Percentiles rank a stretch among this genome's conserved stretches.
Evolutionary conservation across 805 yeast species (phyloP).

Genomic region (Metschnikowia similis): DNA sequence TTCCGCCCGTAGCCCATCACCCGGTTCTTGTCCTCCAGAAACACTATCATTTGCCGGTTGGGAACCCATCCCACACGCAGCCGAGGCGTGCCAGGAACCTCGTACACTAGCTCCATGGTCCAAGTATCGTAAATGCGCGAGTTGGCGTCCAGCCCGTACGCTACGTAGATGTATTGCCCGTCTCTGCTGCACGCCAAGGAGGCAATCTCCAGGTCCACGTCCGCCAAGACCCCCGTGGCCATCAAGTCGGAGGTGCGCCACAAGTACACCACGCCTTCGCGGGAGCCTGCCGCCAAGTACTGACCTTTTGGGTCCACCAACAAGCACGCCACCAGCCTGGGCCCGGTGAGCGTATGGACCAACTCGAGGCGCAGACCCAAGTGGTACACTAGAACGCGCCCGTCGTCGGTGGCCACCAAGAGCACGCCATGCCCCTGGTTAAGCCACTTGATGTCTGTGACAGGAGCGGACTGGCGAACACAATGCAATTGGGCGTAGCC

Average conservation of each 20-base stretch:
- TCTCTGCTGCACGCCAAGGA: conserved; percentile 41
- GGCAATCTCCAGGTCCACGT: conserved; percentile 41
- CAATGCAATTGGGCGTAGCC: conserved; percentile 24
- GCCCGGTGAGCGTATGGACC: conserved; percentile 31
- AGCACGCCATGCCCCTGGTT: conserved; percentile 34
- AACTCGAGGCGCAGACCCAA: not conserved
- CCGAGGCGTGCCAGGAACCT: conserved; percentile 13
- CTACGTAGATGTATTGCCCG: conserved; percentile 42
- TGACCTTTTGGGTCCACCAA: conserved; percentile 51
- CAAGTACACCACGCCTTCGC: conserved; percentile 51
- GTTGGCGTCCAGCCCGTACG: conserved; percentile 41
- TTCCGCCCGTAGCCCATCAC: conserved; percentile 17
- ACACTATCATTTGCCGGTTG: conserved; percentile 28
- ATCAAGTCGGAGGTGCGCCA: conserved; percentile 44
- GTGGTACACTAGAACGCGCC: conserved; percentile 32
- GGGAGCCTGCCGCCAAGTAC: conserved; percentile 50
- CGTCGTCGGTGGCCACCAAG: conserved; percentile 44
- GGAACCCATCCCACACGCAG: conserved; percentile 32
- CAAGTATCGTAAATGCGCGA: conserved; percentile 36
- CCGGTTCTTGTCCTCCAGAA: conserved; percentile 28
- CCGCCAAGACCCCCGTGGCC: conserved; percentile 30
- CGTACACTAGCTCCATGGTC: conserved; percentile 26
- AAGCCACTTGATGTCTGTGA: conserved; percentile 45
- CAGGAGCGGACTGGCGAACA: conserved; percentile 8
- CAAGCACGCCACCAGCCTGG: conserved; percentile 47